phyloP scores from a whole-genome alignment of 306 rosid genomes.

The Purshia tridentata region DNA sequence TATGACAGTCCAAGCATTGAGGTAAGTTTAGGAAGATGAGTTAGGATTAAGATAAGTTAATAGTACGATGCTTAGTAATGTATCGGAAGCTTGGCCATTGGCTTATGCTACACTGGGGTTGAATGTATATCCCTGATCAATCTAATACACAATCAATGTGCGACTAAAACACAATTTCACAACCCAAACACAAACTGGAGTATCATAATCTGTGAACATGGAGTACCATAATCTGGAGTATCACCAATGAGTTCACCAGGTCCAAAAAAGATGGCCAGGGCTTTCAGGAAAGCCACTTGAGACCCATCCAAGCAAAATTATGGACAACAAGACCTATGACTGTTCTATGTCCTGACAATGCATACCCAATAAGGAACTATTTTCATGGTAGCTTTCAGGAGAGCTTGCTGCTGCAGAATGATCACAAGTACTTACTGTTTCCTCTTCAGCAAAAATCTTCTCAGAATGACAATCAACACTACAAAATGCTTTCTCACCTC shows the following conservation, averaged over 20 bases:
- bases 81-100: no score
- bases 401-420: slow-evolving; percentile 49
- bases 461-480: slow-evolving; percentile 50
- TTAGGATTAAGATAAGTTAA: no score
- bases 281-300: slow-evolving; percentile 45
- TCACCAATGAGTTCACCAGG: slow-evolving; percentile 24
- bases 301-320: slow-evolving; percentile 47
- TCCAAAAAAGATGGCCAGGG: slow-evolving; percentile 52
- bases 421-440: slow-evolving; percentile 38
- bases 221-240: background rate
- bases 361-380: slow-evolving; percentile 60
- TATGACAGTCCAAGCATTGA: no score
- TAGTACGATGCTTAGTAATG: no score
- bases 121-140: no score
- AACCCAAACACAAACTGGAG: background rate
- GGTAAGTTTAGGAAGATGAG: no score
- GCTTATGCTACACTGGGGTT: no score
- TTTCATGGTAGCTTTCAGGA: slow-evolving; percentile 55
- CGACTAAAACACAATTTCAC: background rate
- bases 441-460: slow-evolving; percentile 45
- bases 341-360: slow-evolving; percentile 23
- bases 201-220: background rate
- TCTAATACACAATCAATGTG: no score
- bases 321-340: slow-evolving; percentile 21
- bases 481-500: slow-evolving; percentile 69